Evolutionary conservation across 768 basidiomycete species (phyloP).

Genomic region (Suillus decipiens): DNA sequence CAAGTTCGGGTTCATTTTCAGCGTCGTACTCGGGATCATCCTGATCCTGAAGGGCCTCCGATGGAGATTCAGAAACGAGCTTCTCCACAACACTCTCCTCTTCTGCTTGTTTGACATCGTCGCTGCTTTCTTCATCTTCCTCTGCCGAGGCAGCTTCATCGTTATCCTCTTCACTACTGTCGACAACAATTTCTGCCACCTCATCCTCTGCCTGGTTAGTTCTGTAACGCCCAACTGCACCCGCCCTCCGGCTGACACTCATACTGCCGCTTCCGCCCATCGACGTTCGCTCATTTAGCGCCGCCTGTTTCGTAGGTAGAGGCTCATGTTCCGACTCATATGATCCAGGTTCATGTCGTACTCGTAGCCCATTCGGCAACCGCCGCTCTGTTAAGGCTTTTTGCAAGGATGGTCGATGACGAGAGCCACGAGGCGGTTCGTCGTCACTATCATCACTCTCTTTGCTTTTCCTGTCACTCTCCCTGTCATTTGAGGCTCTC

Average conservation of each 20-base stretch:
- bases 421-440: neutral
- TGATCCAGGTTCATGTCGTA: constrained; percentile 18
- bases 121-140: constrained; percentile 4
- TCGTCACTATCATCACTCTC: too few species aligned
- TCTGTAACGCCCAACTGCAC: neutral
- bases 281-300: constrained; percentile 23
- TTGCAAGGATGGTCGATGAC: neutral
- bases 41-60: constrained; percentile 11
- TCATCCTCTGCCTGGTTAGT: neutral
- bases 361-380: neutral
- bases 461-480: neutral
- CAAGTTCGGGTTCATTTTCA: constrained; percentile 13
- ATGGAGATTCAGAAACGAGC: neutral
- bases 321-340: constrained; percentile 27
- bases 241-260: neutral
- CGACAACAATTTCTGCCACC: neutral
- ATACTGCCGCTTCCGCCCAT: neutral
- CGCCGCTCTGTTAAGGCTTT: neutral
- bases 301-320: constrained; percentile 30
- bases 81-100: neutral
- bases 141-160: constrained; percentile 1
- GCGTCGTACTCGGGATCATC: constrained; percentile 12
- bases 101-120: constrained; percentile 2
- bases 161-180: neutral
- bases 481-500: neutral